Base-by-base conservation (phyloP, 2,329 filamentous ascomycete genomes). In the Chrysoporthe deuterocubensis region DNA sequence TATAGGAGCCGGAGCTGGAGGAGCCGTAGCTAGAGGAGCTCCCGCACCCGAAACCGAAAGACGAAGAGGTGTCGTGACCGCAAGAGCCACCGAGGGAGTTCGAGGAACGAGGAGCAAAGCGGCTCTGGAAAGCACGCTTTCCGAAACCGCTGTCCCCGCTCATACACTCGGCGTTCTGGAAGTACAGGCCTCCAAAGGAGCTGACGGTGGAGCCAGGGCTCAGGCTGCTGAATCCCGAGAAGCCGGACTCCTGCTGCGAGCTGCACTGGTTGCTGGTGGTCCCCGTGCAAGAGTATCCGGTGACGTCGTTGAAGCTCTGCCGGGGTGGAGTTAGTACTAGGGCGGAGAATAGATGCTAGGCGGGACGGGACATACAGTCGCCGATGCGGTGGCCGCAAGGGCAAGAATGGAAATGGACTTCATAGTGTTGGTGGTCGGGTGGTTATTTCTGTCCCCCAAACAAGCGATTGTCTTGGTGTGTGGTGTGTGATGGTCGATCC, bases 251-350 rank as follows among this genome's bases (percentile, higher is more conserved):
- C 81, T 96, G 92, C 72, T 89, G 79, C n/a, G 85, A 77, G 68
- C 86, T 88, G 81, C 95, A 97, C 74, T 90, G 80, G 83, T 96
- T 96, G 82, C 93, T 82, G 75, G 86, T 88, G 84, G 92, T 93
- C 68, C 82, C 80, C 14, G 93, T 93, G 78, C 85, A 90, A 61
- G 83, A 83, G 84, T 89, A 96, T 69, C 83, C 76, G 65, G 76
- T 73, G 62, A 82, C 81, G 34, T 74, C 65, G 62, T 71, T 68
- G 65, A 66, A 69, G 62, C 64, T 65, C 67, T 69, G 74, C 67
- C 69, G 6, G 40, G 13, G 40, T 8, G 75, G 75, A 54, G 61
- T 67, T 14, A 70, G 67, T 50, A 57, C 48, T 13, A 44, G 9
- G 21, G 26, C 26, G 26, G 34, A 52, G 4, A 16, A 37, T 11